These are phyloP conservation scores for Cordyceps farinosa DNA, from an alignment of 2,329 filamentous ascomycete genomes.

Conservation along the genomic window DNA sequence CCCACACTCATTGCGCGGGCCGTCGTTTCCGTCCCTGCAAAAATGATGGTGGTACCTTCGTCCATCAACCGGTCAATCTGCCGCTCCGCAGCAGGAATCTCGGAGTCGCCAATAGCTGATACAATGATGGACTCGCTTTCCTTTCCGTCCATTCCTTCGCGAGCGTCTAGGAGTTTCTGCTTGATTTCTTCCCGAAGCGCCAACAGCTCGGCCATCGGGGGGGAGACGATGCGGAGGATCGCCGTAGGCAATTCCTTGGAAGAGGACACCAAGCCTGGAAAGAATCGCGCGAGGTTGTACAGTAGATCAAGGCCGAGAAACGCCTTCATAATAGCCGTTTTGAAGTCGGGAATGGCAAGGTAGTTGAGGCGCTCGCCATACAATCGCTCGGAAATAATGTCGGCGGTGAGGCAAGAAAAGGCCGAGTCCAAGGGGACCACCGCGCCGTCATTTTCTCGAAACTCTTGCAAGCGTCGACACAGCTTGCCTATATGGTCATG, in stretches of 20 bases:
- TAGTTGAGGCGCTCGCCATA: slow-evolving; percentile 4
- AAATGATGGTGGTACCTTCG: slow-evolving; percentile 20
- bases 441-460: background rate
- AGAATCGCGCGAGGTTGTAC: background rate
- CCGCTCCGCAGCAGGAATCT: slow-evolving; percentile 18
- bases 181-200: background rate
- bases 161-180: background rate
- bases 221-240: background rate
- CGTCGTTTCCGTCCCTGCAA: slow-evolving; percentile 23
- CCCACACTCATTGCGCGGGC: background rate
- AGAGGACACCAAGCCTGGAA: background rate
- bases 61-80: slow-evolving; percentile 19
- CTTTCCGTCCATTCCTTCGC: background rate
- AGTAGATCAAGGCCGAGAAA: background rate
- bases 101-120: background rate
- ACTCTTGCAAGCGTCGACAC: background rate
- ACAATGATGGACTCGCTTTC: background rate
- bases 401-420: slow-evolving; percentile 10
- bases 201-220: background rate
- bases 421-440: background rate
- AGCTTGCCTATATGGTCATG: background rate
- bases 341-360: background rate
- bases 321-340: background rate
- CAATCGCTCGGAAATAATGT: slow-evolving; percentile 3
- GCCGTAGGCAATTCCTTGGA: background rate